These are phyloP conservation scores for Diaporthe velutina DNA, from an alignment of 2,329 filamentous ascomycete genomes.

Conservation along the genomic window DNA sequence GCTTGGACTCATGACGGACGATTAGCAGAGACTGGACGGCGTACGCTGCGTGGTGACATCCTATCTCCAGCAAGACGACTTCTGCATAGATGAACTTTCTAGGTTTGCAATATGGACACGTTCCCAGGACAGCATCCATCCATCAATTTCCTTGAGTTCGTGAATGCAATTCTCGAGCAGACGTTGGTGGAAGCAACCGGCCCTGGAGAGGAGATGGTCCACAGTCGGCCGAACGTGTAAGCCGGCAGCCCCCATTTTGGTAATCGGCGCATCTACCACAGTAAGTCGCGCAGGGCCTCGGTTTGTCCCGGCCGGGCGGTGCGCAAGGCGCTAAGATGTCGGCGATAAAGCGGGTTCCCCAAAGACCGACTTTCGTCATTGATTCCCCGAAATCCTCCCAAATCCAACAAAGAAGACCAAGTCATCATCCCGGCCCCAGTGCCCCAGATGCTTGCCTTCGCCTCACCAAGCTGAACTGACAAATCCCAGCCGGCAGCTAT, in stretches of 20 bases:
- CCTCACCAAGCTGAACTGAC: slow-evolving; percentile 5
- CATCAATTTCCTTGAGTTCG: neutral
- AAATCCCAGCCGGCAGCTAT: slow-evolving; percentile 35
- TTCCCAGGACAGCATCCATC: neutral
- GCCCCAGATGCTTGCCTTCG: slow-evolving; percentile 7
- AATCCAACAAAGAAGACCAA: neutral
- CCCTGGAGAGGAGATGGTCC: neutral
- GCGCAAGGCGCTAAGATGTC: slow-evolving; percentile 1
- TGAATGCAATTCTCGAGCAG: neutral
- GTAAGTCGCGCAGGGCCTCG: neutral
- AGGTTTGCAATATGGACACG: neutral
- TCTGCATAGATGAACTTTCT: neutral
- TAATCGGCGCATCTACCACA: neutral
- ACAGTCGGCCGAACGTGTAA: neutral
- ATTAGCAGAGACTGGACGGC: neutral
- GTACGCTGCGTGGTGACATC: neutral
- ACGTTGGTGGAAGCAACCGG: neutral
- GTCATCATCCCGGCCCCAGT: neutral
- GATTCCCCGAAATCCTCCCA: slow-evolving; percentile 11
- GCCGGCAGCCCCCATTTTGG: neutral
- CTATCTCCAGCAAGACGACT: neutral
- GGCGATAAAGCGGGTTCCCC: slow-evolving; percentile 20
- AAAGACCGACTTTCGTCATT: slow-evolving; percentile 17
- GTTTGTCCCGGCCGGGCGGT: slow-evolving; percentile 5
- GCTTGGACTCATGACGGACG: neutral